Conservation (phyloP, 208 protist species). For the Trichomonas tenax region DNA sequence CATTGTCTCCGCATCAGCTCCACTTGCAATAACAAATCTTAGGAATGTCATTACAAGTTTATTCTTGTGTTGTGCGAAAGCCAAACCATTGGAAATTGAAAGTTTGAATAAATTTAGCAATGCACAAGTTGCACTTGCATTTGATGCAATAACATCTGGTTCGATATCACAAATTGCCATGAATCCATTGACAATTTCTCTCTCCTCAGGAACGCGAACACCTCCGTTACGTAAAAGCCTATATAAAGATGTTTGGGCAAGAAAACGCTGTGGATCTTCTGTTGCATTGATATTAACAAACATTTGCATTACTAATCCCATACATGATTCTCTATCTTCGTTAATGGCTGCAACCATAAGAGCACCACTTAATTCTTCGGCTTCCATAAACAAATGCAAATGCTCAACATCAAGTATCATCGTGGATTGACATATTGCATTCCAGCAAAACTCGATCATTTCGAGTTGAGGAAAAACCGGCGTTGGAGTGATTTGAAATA, state of each 20-base stretch:
- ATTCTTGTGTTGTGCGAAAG: neutral
- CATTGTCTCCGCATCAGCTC: neutral
- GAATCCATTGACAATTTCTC: neutral
- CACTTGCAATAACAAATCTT: neutral
- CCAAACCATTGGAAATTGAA: neutral
- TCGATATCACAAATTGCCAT: neutral
- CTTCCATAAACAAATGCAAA: neutral
- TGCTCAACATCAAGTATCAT: neutral
- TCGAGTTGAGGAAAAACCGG: neutral
- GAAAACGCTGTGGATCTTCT: neutral
- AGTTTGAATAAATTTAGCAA: neutral
- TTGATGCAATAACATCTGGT: neutral
- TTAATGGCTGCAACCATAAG: neutral
- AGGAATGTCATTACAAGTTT: neutral
- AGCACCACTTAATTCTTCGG: neutral
- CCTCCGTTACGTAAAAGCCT: neutral
- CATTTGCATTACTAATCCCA: neutral
- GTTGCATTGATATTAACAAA: neutral
- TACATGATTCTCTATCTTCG: neutral
- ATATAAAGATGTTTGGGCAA: neutral
- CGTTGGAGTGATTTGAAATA: neutral
- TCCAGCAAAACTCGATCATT: neutral
- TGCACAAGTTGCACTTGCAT: neutral
- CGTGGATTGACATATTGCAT: neutral
- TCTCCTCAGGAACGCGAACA: neutral